These are phyloP conservation scores for Pythium guiyangense DNA, from an alignment of 352 stramenopile species.

Conservation along the genomic window DNA sequence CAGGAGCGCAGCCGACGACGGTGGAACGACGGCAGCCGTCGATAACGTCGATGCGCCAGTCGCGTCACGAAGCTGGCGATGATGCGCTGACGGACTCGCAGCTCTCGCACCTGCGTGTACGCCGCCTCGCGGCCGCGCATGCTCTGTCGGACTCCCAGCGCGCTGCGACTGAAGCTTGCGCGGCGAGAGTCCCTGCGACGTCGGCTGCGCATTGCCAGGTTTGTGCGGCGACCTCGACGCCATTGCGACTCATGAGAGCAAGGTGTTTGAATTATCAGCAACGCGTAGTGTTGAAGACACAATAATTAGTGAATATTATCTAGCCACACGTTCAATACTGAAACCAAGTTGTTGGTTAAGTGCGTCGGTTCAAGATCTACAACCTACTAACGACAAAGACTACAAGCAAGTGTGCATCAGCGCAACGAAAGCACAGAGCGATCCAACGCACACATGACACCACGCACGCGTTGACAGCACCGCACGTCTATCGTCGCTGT, in stretches of 20 bases:
- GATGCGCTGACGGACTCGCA: not conserved
- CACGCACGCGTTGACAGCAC: too few species aligned
- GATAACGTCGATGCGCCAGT: not conserved
- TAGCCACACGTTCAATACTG: too few species aligned
- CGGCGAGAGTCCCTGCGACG: slow-evolving; percentile 1
- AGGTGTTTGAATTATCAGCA: too few species aligned
- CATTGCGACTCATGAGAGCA: too few species aligned
- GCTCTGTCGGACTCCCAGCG: not conserved
- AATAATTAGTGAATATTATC: too few species aligned
- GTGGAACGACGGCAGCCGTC: not conserved
- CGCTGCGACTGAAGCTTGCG: not conserved
- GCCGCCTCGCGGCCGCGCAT: not conserved
- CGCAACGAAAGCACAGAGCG: too few species aligned
- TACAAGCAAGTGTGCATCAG: too few species aligned
- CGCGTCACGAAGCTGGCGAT: not conserved
- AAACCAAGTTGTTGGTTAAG: too few species aligned
- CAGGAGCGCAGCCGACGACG: slow-evolving; percentile 1
- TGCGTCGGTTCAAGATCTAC: too few species aligned
- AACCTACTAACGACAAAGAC: too few species aligned
- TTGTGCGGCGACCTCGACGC: slow-evolving; percentile 8
- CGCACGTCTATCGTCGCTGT: not conserved
- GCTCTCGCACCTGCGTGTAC: not conserved
- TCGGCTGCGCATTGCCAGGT: not conserved
- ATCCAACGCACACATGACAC: too few species aligned
- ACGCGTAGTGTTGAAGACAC: too few species aligned